These are phyloP conservation scores for Dothiorella sarmentorum DNA, from an alignment of 2,329 filamentous ascomycete genomes.

Conservation along the genomic window DNA sequence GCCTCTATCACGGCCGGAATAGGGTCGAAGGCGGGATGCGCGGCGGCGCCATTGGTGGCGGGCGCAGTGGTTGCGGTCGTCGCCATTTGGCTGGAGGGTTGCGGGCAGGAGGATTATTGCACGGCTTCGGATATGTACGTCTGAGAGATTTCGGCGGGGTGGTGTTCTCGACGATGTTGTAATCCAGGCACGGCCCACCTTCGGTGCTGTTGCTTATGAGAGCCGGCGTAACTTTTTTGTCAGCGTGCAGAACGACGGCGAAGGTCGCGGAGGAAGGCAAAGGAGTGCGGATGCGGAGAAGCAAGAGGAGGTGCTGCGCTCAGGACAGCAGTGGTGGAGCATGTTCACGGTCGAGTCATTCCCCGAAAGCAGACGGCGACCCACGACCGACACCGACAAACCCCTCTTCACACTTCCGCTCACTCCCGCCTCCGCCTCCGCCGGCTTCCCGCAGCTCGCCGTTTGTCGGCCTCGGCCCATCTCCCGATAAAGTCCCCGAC, in stretches of 20 bases:
- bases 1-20: slow-evolving; percentile 46
- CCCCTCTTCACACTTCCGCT: slow-evolving; percentile 2
- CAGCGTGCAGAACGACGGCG: background rate
- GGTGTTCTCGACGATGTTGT: background rate
- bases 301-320: background rate
- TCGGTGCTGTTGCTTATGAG: slow-evolving; percentile 12
- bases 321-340: slow-evolving; percentile 1
- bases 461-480: background rate
- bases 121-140: background rate
- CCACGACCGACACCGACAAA: background rate
- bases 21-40: slow-evolving; percentile 43
- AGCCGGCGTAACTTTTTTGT: slow-evolving; percentile 3
- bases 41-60: slow-evolving; percentile 13
- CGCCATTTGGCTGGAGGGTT: background rate
- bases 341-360: background rate
- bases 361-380: too few species aligned
- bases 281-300: background rate
- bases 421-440: background rate
- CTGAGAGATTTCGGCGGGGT: slow-evolving; percentile 2
- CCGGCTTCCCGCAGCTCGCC: background rate
- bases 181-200: slow-evolving; percentile 2
- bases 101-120: background rate
- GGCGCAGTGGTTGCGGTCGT: background rate
- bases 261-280: background rate
- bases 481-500: background rate